Evolutionary conservation across 2,329 filamentous ascomycete species (phyloP), one percentile per base, ranked within the genome.

Genomic region (Fusarium sp.): DNA sequence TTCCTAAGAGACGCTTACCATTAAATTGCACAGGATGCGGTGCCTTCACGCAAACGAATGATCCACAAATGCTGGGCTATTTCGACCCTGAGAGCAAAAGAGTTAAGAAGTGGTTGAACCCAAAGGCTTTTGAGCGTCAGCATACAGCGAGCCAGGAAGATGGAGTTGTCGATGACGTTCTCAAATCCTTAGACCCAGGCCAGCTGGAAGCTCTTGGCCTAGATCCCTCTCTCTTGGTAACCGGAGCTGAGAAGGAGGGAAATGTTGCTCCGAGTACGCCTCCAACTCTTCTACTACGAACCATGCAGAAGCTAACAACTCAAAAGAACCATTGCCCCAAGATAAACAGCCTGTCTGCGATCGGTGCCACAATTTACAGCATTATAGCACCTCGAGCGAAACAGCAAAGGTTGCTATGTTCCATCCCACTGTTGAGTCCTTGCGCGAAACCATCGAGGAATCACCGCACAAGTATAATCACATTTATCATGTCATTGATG

Each of bases 401-500:
- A 77, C 78, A 5, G 76, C 80, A 23, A 79, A 78, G 62, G 83
- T 88, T 21, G 87, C 93, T 10, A 95, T 97, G 75, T 87, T 89
- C 61, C 94, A 97, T 78, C 96, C 96, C 0, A 92, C 91, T 2
- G 87, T 98, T 70, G 88, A 94, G 46, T 91, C 93, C 5, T 90
- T 99, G 58, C 90, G 91, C 73, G 91, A 94, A 70, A 97, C 94
- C 21, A 92, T 99, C 58, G 88, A 91, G 59, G 94, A 97, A 81
- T 97, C 95, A 3, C 95, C 95, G 0, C 91, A 97, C 82, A 93
- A 93, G 79, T 89, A 93, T 79, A 98, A 99, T 78, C 94, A 98
- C 81, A 91, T 99, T 69, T 99, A 98, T 80, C 96, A 99, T 81
- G 87, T 99, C 31, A 85, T 99, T 27, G 96, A 99, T 78, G 95